Evolutionary conservation across 805 yeast genomes (phyloP).

Genomic region (Monosporozyma yasuniensis): DNA sequence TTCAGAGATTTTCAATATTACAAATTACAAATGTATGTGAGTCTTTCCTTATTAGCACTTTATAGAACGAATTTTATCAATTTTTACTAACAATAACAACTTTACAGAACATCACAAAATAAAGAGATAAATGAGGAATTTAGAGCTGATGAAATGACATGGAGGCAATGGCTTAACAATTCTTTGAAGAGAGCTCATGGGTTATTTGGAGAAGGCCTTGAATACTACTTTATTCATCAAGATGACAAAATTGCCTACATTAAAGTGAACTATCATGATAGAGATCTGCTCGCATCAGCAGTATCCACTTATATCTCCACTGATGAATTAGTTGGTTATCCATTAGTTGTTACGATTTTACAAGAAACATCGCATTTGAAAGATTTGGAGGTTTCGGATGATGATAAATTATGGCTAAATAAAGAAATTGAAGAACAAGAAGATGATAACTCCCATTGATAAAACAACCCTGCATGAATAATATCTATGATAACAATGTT

Average conservation of each 20-base stretch:
- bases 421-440: constrained; percentile 15
- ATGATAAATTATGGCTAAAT: constrained; percentile 23
- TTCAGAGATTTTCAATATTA: constrained; percentile 21
- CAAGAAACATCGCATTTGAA: constrained; percentile 18
- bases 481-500: background rate
- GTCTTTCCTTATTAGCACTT: background rate
- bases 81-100: background rate
- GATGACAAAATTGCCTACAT: constrained; percentile 20
- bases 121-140: constrained; percentile 13
- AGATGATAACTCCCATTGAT: constrained; percentile 6
- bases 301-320: constrained; percentile 27
- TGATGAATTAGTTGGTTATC: constrained; percentile 22
- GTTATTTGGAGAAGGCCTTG: constrained; percentile 34
- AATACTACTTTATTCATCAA: constrained; percentile 24
- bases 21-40: constrained; percentile 20
- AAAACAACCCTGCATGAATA: background rate
- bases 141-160: constrained; percentile 30
- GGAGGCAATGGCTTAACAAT: constrained; percentile 32
- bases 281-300: constrained; percentile 23
- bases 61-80: too few species aligned
- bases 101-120: constrained; percentile 15
- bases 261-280: constrained; percentile 26
- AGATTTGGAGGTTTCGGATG: constrained; percentile 19
- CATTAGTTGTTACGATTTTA: constrained; percentile 15
- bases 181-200: constrained; percentile 35